Evolutionary conservation across 2,329 filamentous ascomycete species (phyloP).

Genomic region (Aspergillus brasiliensis): DNA sequence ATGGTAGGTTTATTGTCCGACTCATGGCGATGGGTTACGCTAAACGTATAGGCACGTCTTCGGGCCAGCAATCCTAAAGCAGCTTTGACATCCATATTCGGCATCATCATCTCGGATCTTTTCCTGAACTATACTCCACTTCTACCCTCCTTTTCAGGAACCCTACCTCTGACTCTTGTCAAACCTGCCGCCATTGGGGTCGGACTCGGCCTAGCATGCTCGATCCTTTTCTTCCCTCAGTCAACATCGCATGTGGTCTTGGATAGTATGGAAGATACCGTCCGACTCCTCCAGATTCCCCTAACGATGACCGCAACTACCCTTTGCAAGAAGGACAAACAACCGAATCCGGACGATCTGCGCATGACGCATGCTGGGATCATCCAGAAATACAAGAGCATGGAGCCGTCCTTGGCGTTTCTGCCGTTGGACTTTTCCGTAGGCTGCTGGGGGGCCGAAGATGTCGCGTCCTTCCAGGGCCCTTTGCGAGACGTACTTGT

Average conservation of each 20-base stretch:
- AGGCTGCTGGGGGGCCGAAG: conserved; percentile 49
- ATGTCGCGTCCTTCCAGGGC: conserved; percentile 43
- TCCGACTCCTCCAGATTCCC: conserved; percentile 30
- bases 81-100: conserved; percentile 49
- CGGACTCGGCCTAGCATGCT: conserved; percentile 49
- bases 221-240: conserved; percentile 52
- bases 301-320: conserved; percentile 33
- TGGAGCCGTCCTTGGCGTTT: conserved; percentile 47
- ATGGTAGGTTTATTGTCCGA: conserved; percentile 25
- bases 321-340: conserved; percentile 20
- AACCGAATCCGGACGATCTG: conserved; percentile 24
- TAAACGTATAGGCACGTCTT: conserved; percentile 39
- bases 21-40: background rate
- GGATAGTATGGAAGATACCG: conserved; percentile 32
- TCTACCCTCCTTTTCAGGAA: conserved; percentile 45
- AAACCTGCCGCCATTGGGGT: conserved; percentile 52
- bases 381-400: conserved; percentile 41
- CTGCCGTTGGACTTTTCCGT: conserved; percentile 52
- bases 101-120: conserved; percentile 51
- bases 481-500: conserved; percentile 41
- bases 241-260: conserved; percentile 53
- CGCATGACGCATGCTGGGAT: conserved; percentile 35
- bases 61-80: conserved; percentile 52
- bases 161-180: conserved; percentile 44
- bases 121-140: conserved; percentile 49